These are phyloP conservation scores for Aspergillus coremiiformis DNA, from an alignment of 495 filamentous ascomycete genomes.

Conservation along the genomic window DNA sequence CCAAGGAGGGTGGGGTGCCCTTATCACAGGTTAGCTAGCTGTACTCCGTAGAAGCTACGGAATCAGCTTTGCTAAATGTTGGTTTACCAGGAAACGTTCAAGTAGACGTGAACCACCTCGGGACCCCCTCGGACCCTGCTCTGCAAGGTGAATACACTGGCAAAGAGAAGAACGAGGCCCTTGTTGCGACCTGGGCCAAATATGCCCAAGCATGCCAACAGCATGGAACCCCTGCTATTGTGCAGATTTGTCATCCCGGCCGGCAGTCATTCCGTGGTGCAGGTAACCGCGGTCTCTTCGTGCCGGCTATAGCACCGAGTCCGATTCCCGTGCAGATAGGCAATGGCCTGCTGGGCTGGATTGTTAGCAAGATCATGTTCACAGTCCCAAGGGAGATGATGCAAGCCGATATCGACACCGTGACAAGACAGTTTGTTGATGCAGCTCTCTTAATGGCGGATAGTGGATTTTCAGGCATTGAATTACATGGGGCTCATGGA, in stretches of 20 bases:
- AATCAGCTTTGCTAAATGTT: background rate
- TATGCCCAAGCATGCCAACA: conserved; percentile 42
- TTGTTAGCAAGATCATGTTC: conserved; percentile 32
- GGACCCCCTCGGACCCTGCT: conserved; percentile 34
- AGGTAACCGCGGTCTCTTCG: conserved; percentile 39
- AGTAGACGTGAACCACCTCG: conserved; percentile 48
- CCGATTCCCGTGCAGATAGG: conserved; percentile 37
- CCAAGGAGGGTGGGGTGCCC: conserved; percentile 42
- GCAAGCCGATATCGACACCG: conserved; percentile 39
- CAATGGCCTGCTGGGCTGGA: conserved; percentile 25
- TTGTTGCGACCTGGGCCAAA: conserved; percentile 35
- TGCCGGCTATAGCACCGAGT: conserved; percentile 40
- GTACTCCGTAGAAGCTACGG: background rate
- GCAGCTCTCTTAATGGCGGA: conserved; percentile 40
- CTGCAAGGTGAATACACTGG: conserved; percentile 29
- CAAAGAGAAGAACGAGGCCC: conserved; percentile 19
- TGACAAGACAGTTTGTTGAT: conserved; percentile 41
- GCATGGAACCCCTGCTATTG: conserved; percentile 41
- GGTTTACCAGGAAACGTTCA: conserved; percentile 43
- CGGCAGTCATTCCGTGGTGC: conserved; percentile 44
- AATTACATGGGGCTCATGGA: conserved; percentile 54
- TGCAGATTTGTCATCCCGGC: conserved; percentile 54
- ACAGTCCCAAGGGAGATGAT: conserved; percentile 43
- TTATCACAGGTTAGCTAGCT: conserved; percentile 33
- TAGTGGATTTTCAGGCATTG: conserved; percentile 48